Conservation (phyloP, 768 basidiomycete species). For the Russula sp. region DNA sequence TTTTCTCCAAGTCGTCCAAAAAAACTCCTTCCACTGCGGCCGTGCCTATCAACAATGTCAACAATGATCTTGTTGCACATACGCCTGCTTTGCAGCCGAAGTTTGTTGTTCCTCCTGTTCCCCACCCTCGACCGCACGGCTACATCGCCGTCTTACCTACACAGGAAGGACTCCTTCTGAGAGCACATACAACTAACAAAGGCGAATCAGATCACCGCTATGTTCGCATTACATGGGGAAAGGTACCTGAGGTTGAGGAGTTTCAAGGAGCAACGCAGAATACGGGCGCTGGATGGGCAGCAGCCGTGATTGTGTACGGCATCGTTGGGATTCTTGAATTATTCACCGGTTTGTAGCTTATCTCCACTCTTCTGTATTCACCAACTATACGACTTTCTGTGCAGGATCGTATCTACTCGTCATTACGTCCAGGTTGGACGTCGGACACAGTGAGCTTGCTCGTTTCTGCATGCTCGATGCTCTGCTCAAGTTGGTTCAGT, state of each 20-base stretch:
- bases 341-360: constrained; percentile 64
- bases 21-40: constrained; percentile 3
- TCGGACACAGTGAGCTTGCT: constrained; percentile 56
- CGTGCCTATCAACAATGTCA: not conserved
- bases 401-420: constrained; percentile 74
- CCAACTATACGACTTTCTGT: constrained; percentile 12
- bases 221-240: constrained; percentile 58
- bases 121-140: constrained; percentile 71
- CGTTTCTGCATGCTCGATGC: not conserved
- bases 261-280: constrained; percentile 33
- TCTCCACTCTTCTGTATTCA: constrained; percentile 7
- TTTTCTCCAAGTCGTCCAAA: constrained; percentile 22
- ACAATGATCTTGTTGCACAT: constrained; percentile 20
- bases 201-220: constrained; percentile 33
- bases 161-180: constrained; percentile 57
- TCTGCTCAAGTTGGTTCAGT: constrained; percentile 37
- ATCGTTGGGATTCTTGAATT: constrained; percentile 70
- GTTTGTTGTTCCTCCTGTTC: constrained; percentile 57
- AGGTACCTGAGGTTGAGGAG: constrained; percentile 48
- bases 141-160: constrained; percentile 58
- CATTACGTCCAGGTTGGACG: constrained; percentile 53
- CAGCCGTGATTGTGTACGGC: constrained; percentile 60
- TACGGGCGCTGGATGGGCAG: constrained; percentile 46
- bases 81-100: constrained; percentile 49
- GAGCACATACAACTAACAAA: constrained; percentile 42